Percentiles rank a stretch among this genome's conserved stretches.
These are phyloP conservation scores for Dactylellina leptospora DNA, from an alignment of 2,329 filamentous ascomycete genomes.

Conservation along the genomic window DNA sequence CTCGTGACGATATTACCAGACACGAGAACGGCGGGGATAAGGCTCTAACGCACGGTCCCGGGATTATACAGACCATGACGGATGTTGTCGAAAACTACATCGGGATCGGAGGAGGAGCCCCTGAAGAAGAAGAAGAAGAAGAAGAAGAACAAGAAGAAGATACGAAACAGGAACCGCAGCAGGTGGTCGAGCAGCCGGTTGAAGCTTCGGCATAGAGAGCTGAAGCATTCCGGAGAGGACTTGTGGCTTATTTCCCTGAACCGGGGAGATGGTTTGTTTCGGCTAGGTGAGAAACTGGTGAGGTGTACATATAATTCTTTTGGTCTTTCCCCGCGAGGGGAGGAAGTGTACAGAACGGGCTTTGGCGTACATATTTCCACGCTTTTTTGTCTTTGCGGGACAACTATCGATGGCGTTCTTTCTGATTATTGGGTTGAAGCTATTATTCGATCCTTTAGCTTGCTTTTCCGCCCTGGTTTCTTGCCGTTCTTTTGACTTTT, in stretches of 20 bases:
- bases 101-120: constrained; percentile 7
- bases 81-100: constrained; percentile 44
- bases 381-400: neutral
- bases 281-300: neutral
- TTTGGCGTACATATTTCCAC: neutral
- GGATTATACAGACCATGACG: constrained; percentile 21
- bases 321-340: neutral
- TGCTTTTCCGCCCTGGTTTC: neutral
- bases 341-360: neutral
- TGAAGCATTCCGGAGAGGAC: constrained; percentile 29
- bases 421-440: neutral
- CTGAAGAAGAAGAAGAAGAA: neutral
- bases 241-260: constrained; percentile 43
- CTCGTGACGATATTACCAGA: constrained; percentile 45
- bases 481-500: neutral
- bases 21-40: constrained; percentile 1
- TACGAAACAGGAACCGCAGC: constrained; percentile 9
- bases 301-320: constrained; percentile 17
- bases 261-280: constrained; percentile 36
- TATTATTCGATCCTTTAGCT: neutral
- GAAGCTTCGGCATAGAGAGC: constrained; percentile 48
- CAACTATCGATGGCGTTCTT: neutral
- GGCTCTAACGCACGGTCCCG: neutral
- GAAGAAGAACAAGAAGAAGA: too few relatives aligned
- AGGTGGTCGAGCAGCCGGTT: constrained; percentile 18